Base-by-base conservation (phyloP, 495 filamentous ascomycete species). In the Staphylotrichum longicolle region DNA sequence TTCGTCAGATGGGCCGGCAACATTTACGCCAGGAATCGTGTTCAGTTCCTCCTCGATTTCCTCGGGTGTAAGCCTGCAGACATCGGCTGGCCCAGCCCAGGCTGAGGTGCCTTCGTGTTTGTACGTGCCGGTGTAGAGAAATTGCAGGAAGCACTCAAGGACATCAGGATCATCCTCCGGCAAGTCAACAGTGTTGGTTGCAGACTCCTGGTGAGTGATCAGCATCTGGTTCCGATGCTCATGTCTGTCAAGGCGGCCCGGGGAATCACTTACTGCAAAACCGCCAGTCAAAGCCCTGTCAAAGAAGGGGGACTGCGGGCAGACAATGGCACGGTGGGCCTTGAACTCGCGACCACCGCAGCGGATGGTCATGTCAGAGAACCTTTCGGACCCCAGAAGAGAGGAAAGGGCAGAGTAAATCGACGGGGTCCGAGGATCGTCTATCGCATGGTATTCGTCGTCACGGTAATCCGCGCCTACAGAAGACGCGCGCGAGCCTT, bases 261-360 rank as follows among this genome's bases (percentile, higher is more conserved):
- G n/a, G n/a, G n/a, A n/a, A n/a, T n/a, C n/a, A 60, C 34, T 20
- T 42, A 27, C 15, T 6, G 10, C 4, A 14, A 47, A 47, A 4
- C 45, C 15, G 45, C 45, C 15, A 11, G 45, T 20, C 12, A 47
- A n/a, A 15, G 45, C 45, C n/a, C n/a, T 15, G 45, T 57, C 66
- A 57, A 80, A 77, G 57, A 72, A 75, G 20, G 69, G 64, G 1
- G 75, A 81, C 53, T 74, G 74, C 32, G 68, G 51, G 56, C 76
- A 78, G 47, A 78, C 57, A 12, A 79, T 62, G 8, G 68, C 54
- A 12, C 69, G 65, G 63, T 81, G 77, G 11, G 76, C 74, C 11
- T 72, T 67, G 63, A 75, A 78, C 48, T 66, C 54, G 27, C 70
- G 66, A 8, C 66, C 65, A 4, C 58, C 52, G 44, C 72, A 76